Evolutionary conservation across 768 basidiomycete genomes (phyloP).

Genomic region (Suillus ampliporus): DNA sequence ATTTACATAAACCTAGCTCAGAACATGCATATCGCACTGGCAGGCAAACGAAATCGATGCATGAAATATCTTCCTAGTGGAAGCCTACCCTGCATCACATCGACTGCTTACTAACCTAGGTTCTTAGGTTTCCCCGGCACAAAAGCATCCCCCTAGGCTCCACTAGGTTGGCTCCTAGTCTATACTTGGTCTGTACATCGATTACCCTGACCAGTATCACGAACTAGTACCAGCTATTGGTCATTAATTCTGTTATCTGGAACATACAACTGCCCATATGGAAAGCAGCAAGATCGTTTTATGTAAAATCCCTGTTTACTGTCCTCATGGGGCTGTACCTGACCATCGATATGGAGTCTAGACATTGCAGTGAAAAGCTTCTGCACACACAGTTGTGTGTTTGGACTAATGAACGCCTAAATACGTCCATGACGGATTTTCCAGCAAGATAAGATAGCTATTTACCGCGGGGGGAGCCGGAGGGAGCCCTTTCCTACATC

Average conservation of each 20-base stretch:
- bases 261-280: background rate
- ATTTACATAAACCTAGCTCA: background rate
- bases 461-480: background rate
- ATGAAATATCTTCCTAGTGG: background rate
- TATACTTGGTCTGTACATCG: background rate
- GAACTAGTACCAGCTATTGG: background rate
- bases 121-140: too few relatives aligned
- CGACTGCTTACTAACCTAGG: too few relatives aligned
- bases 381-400: background rate
- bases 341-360: too few relatives aligned
- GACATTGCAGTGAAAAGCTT: too few relatives aligned
- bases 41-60: too few relatives aligned
- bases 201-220: background rate
- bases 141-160: background rate
- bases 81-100: background rate
- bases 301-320: too few relatives aligned
- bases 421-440: background rate
- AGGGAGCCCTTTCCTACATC: background rate
- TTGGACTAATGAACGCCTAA: background rate
- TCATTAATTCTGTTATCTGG: background rate
- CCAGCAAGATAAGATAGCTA: background rate
- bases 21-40: too few relatives aligned
- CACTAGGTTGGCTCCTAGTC: background rate
- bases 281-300: too few relatives aligned
- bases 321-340: too few relatives aligned